Evolutionary conservation across 2,329 filamentous ascomycete genomes (phyloP), one percentile per base, ranked within the genome.

Genomic region (Aureobasidium sp.): DNA sequence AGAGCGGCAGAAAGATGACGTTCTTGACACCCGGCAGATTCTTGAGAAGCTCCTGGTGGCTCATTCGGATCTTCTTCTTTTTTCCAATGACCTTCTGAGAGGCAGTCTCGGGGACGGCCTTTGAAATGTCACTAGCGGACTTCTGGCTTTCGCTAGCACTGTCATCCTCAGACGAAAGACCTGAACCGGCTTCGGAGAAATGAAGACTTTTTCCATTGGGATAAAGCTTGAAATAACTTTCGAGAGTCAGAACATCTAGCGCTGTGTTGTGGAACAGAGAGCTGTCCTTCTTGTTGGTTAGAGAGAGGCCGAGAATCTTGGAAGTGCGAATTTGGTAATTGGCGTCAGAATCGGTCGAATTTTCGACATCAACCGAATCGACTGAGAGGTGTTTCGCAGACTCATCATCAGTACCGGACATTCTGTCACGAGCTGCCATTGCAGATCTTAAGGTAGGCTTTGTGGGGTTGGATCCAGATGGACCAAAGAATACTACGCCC

Each of bases 1-100:
- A 81, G 0, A 81, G 65, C 0, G 79, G 79, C 3, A 81, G 69
- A 58, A 81, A 81, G 3, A 81, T 73, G 4, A 81, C 71, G 13
- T 60, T 60, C 42, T 58, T 50, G 8, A 66, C 65, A 2, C 66
- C 67, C 2, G 67, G 67, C 0, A 69, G 64, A 38, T 76, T 74
- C 21, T 71, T 68, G 27, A 74, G 74, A 9, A 79, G 67, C 46
- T 74, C 65, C 6, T 68, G 66, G 35, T 62, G 61, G 23, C 51
- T 73, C 74, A 66, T 78, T 70, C 19, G 68, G 60, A 50, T 70
- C 67, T 42, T 40, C 67, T 66, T 70, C 67, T 49, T 50, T 11
- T 65, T 64, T 19, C 42, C 49, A 49, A 62, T 64, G 27, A 62
- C 50, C 8, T 62, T 62, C 15, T 64, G 47, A 40, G 43, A 61